Conservation (phyloP, 768 basidiomycete species). For the Mycena belliarum region DNA sequence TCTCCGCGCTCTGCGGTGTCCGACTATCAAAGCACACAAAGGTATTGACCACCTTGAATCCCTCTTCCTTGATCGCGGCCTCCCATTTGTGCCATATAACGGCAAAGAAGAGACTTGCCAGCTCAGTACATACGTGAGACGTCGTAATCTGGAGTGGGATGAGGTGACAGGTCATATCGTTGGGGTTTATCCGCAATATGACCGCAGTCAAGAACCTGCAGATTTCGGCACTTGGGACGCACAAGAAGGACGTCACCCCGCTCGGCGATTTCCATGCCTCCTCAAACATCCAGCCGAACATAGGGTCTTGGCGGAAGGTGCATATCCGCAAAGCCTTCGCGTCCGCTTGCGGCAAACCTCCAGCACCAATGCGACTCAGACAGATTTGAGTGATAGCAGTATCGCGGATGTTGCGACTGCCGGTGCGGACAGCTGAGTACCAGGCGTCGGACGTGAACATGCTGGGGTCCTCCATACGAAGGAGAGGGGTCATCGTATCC, state of each 20-base stretch:
- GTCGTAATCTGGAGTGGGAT: slow-evolving; percentile 18
- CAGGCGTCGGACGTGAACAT: slow-evolving; percentile 18
- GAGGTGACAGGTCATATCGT: slow-evolving; percentile 15
- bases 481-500: slow-evolving; percentile 4
- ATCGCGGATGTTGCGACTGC: background rate
- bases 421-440: slow-evolving; percentile 15
- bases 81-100: slow-evolving; percentile 20
- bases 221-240: slow-evolving; percentile 14
- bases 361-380: slow-evolving; percentile 11
- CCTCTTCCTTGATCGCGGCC: slow-evolving; percentile 11
- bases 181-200: slow-evolving; percentile 17
- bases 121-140: background rate
- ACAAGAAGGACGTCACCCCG: slow-evolving; percentile 13
- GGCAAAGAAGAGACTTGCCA: slow-evolving; percentile 14
- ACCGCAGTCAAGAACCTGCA: slow-evolving; percentile 11
- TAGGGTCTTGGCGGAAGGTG: slow-evolving; percentile 16
- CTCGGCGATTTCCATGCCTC: slow-evolving; percentile 14
- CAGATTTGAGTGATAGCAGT: slow-evolving; percentile 16
- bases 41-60: slow-evolving; percentile 19
- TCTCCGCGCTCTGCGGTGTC: slow-evolving; percentile 9
- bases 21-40: slow-evolving; percentile 14
- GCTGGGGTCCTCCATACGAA: slow-evolving; percentile 6
- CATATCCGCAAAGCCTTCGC: slow-evolving; percentile 17
- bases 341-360: slow-evolving; percentile 17
- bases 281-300: slow-evolving; percentile 19